A percentile compares a stretch with the other conserved stretches of the same genome.
These are phyloP conservation scores for Juglanconis oblonga DNA, from an alignment of 2,329 filamentous ascomycete species.

Conservation along the genomic window DNA sequence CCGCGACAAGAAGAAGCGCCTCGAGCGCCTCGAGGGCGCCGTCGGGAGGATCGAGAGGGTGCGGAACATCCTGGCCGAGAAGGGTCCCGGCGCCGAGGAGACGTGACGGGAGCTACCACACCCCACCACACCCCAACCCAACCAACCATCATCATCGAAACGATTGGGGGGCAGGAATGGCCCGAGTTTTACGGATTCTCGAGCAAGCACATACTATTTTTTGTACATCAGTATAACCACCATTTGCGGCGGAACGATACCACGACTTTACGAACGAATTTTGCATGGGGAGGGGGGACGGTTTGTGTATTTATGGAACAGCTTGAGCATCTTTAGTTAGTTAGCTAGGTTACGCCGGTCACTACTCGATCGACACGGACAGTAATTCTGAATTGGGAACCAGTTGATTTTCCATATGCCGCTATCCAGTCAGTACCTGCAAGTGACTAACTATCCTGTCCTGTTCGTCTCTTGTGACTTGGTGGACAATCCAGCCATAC, in stretches of 20 bases:
- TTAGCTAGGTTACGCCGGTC: too few relatives aligned
- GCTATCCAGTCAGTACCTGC: too few relatives aligned
- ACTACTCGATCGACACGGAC: too few relatives aligned
- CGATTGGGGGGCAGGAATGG: background rate
- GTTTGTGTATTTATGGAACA: background rate
- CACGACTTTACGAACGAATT: background rate
- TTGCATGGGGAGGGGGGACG: background rate
- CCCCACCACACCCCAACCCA: too few relatives aligned
- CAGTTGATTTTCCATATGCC: too few relatives aligned
- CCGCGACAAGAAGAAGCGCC: conserved; percentile 61
- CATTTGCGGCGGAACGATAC: background rate
- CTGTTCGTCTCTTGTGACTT: too few relatives aligned
- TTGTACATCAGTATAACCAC: background rate
- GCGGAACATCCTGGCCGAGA: conserved; percentile 53
- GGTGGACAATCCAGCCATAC: too few relatives aligned
- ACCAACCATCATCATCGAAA: background rate
- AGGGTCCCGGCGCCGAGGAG: background rate
- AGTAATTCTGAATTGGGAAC: too few relatives aligned
- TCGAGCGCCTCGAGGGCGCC: conserved; percentile 70
- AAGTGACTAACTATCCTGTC: too few relatives aligned
- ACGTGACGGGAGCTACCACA: background rate
- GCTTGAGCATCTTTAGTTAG: background rate
- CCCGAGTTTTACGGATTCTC: background rate
- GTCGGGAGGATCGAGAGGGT: conserved; percentile 70
- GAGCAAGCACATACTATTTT: background rate